Evolutionary conservation across 768 basidiomycete genomes (phyloP).

Genomic region (Tricholoma bakamatsutake): DNA sequence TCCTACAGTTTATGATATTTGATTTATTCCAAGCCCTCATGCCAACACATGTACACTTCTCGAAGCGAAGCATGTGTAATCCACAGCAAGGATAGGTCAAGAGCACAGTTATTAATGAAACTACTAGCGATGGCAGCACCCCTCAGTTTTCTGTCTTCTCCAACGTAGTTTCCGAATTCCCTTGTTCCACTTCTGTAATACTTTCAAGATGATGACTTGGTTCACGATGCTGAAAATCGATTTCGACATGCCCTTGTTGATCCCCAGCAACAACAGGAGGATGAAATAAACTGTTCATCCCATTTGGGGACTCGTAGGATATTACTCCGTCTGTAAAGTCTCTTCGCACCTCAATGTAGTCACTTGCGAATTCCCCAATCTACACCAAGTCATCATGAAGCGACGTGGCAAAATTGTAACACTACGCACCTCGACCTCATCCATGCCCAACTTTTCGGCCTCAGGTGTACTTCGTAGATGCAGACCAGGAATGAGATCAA

Average conservation of each 20-base stretch:
- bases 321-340: slow-evolving; percentile 54
- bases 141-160: slow-evolving; percentile 26
- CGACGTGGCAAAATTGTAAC: neutral
- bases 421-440: slow-evolving; percentile 59
- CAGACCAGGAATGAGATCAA: slow-evolving; percentile 56
- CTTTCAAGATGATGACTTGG: neutral
- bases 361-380: slow-evolving; percentile 67
- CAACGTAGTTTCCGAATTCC: slow-evolving; percentile 16
- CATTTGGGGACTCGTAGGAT: slow-evolving; percentile 23
- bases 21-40: neutral
- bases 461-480: slow-evolving; percentile 46
- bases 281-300: slow-evolving; percentile 15
- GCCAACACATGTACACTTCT: neutral
- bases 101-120: slow-evolving; percentile 5
- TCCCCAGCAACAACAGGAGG: slow-evolving; percentile 30
- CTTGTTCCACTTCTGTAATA: neutral
- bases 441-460: slow-evolving; percentile 60
- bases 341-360: slow-evolving; percentile 65
- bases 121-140: slow-evolving; percentile 9
- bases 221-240: slow-evolving; percentile 14
- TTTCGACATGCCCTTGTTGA: slow-evolving; percentile 32
- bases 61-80: neutral
- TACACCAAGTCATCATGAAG: slow-evolving; percentile 15
- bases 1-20: neutral
- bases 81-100: slow-evolving; percentile 10